These are phyloP conservation scores for Lolium perenne DNA, from an alignment of 176 grass and related monocot species.

Conservation along the genomic window DNA sequence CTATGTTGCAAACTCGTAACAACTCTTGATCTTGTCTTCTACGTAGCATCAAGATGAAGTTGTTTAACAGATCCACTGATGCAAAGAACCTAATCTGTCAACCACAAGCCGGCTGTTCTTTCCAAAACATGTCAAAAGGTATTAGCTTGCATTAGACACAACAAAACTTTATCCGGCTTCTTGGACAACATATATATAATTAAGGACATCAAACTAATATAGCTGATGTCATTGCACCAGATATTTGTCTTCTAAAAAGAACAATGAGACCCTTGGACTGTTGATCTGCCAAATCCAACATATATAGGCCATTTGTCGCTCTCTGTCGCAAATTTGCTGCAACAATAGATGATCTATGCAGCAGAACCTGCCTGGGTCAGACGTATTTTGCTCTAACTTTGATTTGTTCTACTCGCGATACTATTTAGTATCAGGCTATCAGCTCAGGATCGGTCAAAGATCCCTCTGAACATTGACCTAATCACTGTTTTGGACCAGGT, in stretches of 20 bases:
- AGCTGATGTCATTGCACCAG: background rate
- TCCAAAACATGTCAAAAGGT: conserved; percentile 38
- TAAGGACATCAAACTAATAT: conserved; percentile 34
- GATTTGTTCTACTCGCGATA: background rate
- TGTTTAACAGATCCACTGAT: background rate
- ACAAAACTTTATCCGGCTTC: conserved; percentile 37
- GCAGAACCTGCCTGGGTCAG: background rate
- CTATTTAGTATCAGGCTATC: background rate
- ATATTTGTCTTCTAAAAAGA: conserved; percentile 10
- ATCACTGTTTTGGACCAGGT: conserved; percentile 26
- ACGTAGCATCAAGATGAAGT: conserved; percentile 1
- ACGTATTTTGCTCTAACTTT: background rate
- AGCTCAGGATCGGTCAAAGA: background rate
- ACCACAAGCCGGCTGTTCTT: conserved; percentile 41
- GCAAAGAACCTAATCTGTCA: conserved; percentile 20
- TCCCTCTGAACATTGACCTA: conserved; percentile 29
- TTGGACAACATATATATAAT: conserved; percentile 45
- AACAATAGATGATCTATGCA: background rate
- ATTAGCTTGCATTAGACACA: conserved; percentile 36
- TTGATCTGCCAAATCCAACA: conserved; percentile 11
- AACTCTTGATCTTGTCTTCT: conserved; percentile 39
- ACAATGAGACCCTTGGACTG: background rate
- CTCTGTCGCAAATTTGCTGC: background rate
- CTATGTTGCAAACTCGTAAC: conserved; percentile 34
- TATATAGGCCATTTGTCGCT: conserved; percentile 34